Conservation (phyloP, 2,329 filamentous ascomycete genomes). For the Aspergillus pseudonomiae region DNA sequence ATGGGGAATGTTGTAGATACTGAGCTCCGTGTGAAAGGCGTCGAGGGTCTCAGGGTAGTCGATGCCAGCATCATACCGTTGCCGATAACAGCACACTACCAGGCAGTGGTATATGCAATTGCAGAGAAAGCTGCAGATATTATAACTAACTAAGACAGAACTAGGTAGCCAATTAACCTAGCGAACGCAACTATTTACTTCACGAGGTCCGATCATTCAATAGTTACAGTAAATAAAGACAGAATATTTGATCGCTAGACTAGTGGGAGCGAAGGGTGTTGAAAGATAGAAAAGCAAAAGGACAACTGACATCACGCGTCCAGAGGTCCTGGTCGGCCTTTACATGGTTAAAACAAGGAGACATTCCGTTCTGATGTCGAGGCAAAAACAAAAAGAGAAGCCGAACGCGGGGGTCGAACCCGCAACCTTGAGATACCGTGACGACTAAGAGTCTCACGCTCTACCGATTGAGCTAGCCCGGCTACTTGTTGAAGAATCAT, state of each 20-base stretch:
- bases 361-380: too few species aligned
- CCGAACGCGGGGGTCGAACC: constrained; percentile 49
- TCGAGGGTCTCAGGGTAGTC: constrained; percentile 26
- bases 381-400: constrained; percentile 18
- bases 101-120: constrained; percentile 25
- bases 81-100: constrained; percentile 22
- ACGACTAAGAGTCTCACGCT: constrained; percentile 50
- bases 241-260: too few species aligned
- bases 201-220: too few species aligned
- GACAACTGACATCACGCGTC: too few species aligned
- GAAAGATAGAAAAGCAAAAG: too few species aligned
- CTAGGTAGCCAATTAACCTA: too few species aligned
- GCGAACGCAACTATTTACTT: too few species aligned
- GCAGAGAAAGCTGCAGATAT: constrained; percentile 16
- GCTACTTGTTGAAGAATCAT: constrained; percentile 22
- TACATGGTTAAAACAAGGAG: too few species aligned
- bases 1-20: constrained; percentile 19
- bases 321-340: too few species aligned
- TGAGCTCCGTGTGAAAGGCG: constrained; percentile 9
- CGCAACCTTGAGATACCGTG: constrained; percentile 39
- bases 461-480: constrained; percentile 55
- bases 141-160: neutral
- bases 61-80: constrained; percentile 31
- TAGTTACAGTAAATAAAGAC: too few species aligned
- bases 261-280: too few species aligned